These are phyloP conservation scores for Cryptosporidium andersoni DNA, from an alignment of 169 alveolate species.

Conservation along the genomic window DNA sequence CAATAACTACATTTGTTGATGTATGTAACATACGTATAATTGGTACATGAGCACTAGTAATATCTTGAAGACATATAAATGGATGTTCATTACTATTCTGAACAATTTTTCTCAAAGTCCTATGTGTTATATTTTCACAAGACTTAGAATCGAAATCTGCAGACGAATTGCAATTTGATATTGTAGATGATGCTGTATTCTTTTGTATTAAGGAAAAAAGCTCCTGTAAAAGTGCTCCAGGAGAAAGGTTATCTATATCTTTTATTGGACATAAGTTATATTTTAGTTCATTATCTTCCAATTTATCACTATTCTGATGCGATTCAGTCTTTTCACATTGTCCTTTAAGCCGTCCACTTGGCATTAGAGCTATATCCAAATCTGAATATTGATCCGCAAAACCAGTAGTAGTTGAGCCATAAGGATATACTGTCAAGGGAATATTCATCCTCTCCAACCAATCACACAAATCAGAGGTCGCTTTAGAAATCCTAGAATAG, in stretches of 20 bases:
- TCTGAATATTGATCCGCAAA: constrained; percentile 70
- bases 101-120: not conserved
- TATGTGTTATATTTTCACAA: not conserved
- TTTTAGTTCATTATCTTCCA: not conserved
- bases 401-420: constrained; percentile 69
- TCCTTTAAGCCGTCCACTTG: constrained; percentile 3
- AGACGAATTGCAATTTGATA: constrained; percentile 5
- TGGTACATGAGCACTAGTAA: constrained; percentile 69
- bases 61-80: constrained; percentile 58
- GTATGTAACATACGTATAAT: constrained; percentile 62
- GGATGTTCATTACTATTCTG: constrained; percentile 4
- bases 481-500: constrained; percentile 11
- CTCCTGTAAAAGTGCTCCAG: constrained; percentile 63
- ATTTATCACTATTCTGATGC: not conserved
- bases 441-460: constrained; percentile 40
- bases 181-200: not conserved
- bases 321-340: not conserved
- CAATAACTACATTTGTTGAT: constrained; percentile 48
- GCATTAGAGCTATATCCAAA: constrained; percentile 50
- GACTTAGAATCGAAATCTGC: not conserved
- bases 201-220: constrained; percentile 21
- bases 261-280: constrained; percentile 20
- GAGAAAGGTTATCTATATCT: constrained; percentile 27
- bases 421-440: constrained; percentile 58
- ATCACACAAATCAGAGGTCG: constrained; percentile 23